Evolutionary conservation across 306 rosid genomes (phyloP), one percentile per base, ranked within the genome.

Genomic region (Sphenostylis stenocarpa): DNA sequence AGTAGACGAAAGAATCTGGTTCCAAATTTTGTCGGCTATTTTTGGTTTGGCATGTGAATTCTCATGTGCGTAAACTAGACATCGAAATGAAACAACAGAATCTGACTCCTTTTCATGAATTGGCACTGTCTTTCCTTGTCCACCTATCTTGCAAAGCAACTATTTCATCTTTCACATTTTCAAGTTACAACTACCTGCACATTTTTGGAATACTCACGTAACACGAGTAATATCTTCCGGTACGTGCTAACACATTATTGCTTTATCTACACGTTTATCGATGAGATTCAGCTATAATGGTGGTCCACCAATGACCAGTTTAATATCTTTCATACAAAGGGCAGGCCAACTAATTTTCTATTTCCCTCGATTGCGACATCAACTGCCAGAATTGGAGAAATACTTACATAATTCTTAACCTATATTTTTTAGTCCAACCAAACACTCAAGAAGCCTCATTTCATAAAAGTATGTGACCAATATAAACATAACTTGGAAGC

Each of bases 31-130:
- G 90, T 53, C 76, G 80, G 68, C 66, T 51, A 66, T 44, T 31
- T 36, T 71, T 34, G 80, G 71, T 72, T 72, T 78, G 68, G 58
- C 84, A 81, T 56, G 68, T 79, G 86, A 76, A 31, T 85, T 63
- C 31, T 31, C 85, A 86, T 80, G 85, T 87, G 88, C 86, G 60
- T 20, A 14, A 28, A 36, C 39, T 38, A 72, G 3, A 41, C 43
- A 62, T 29, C 2, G 12, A 60, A 15, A 39, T 17, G 21, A 60
- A 63, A 31, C 31, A 62, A 66, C 41, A 67, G 61, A 72, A 76
- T 83, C 84, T 67, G 0, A 0, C 29, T 76, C 58, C 5, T 51
- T 82, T 52, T 70, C 74, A 29, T 61, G 58, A 72, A 43, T 57
- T 75, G 62, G 14, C 62, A 4, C 5, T 34, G 10, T 60, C 82